Conservation (phyloP, 73 alveolate genomes). For the Paramecium sonneborni region DNA sequence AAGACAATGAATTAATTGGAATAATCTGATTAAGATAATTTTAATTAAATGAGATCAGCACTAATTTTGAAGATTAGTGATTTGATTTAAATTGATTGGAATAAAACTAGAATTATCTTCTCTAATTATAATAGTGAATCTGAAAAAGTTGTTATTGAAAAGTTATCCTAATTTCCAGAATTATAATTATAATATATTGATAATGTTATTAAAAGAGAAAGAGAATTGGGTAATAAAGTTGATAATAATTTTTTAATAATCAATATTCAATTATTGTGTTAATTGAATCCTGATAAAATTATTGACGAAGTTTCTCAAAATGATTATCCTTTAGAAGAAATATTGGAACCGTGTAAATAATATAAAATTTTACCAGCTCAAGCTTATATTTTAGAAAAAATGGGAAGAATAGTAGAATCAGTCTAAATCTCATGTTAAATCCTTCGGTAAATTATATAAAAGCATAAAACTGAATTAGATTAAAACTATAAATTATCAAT, state of each 20-base stretch:
- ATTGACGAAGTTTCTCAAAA: background rate
- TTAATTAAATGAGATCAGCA: background rate
- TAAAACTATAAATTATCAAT: background rate
- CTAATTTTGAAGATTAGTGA: slow-evolving; percentile 10
- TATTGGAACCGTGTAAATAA: background rate
- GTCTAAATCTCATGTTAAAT: background rate
- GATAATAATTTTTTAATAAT: background rate
- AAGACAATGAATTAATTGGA: background rate
- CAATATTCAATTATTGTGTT: background rate
- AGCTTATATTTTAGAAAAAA: slow-evolving; percentile 26
- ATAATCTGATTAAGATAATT: background rate
- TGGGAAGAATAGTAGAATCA: slow-evolving; percentile 24
- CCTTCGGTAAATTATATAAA: background rate
- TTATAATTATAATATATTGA: slow-evolving; percentile 21
- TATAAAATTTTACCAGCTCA: background rate
- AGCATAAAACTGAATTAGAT: background rate
- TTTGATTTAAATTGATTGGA: background rate
- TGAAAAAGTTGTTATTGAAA: slow-evolving; percentile 11
- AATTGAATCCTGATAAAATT: slow-evolving; percentile 41
- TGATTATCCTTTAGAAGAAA: slow-evolving; percentile 24
- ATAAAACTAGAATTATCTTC: background rate
- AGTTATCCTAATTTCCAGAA: background rate
- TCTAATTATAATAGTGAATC: slow-evolving; percentile 10
- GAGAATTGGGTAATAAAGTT: slow-evolving; percentile 28
- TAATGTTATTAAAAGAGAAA: slow-evolving; percentile 11